Base-by-base conservation (phyloP, 2,329 filamentous ascomycete species). In the Chrysosporium keratinophilum region DNA sequence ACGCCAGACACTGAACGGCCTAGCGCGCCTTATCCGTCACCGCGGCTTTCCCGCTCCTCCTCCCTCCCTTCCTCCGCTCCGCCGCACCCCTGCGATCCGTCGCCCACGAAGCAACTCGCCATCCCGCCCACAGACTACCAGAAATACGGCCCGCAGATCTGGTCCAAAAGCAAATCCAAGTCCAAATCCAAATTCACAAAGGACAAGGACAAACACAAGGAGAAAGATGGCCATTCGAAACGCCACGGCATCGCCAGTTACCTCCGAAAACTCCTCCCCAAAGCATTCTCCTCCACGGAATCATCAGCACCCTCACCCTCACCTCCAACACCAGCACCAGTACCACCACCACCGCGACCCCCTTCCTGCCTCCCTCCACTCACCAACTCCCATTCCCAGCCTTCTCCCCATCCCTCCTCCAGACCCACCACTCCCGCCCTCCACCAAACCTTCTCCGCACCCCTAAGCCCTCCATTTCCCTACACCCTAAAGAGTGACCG, bases 121-220 rank as follows among this genome's bases (percentile, higher is more conserved):
- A 62, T 64, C 7, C 64, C 61, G 17, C 55, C 60, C n/a, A 65
- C 59, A 3, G 57, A 60, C 14, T 66, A 65, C 45, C 63, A 66
- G 49, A 60, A 63, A 35, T 64, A 63, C 47, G 63, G 62, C 19
- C 54, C 58, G 17, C 57, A 61, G 35, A 56, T 59, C 5, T 63
- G 60, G 57, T n/a, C 44, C 10, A 54, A 53, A 23, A 43, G 52
- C 5, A 55, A 50, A 41, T 15, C 35, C 34, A 50, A 43, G 12
- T 39, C 50, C 41, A 52, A 45, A 17, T 5, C 34, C 10, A 45
- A 28, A 34, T 15, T 14, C 33, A 50, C n/a, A 7, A 47, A 19
- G 11, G 7, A 20, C n/a, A 47, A 47, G 31, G 10, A 10, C 2
- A 47, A 14, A 20, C n/a, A 17, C 2, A 47, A 48, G 23, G 33